phyloP scores from a whole-genome alignment of 352 stramenopile genomes.

The Phytophthora pini region DNA sequence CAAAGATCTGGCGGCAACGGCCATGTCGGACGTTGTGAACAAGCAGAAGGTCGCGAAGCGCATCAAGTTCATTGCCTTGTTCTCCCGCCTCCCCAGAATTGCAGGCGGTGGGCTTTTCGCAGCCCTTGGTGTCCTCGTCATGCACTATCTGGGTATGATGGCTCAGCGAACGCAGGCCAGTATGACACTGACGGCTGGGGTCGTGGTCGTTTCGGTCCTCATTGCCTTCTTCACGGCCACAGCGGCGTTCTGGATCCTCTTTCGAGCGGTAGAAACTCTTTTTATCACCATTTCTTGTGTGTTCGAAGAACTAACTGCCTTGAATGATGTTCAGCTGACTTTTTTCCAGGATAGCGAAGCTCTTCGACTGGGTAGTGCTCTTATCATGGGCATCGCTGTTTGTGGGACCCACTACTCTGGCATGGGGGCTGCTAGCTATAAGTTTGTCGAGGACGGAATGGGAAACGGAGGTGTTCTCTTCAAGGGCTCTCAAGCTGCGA shows the following conservation, averaged over 20 bases:
- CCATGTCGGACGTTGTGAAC: conserved; percentile 57
- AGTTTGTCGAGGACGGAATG: conserved; percentile 38
- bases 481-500: conserved; percentile 36
- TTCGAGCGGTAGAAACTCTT: conserved; percentile 45
- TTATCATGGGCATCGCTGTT: conserved; percentile 74
- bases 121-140: conserved; percentile 66
- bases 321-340: conserved; percentile 43
- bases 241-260: conserved; percentile 76
- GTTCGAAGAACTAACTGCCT: no score
- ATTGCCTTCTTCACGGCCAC: conserved; percentile 68
- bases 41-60: conserved; percentile 48
- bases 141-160: conserved; percentile 84
- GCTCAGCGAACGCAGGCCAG: conserved; percentile 52
- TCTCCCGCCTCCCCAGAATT: conserved; percentile 64
- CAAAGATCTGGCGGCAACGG: conserved; percentile 49
- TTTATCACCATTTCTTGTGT: no score
- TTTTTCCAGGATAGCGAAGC: conserved; percentile 65
- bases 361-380: conserved; percentile 55
- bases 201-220: conserved; percentile 55
- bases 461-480: conserved; percentile 37
- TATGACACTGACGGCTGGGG: conserved; percentile 47
- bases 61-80: conserved; percentile 68
- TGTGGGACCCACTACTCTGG: conserved; percentile 68
- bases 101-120: conserved; percentile 55
- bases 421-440: conserved; percentile 56